These are phyloP conservation scores for Rugonectria rugulosa DNA, from an alignment of 2,329 filamentous ascomycete species.

Conservation along the genomic window DNA sequence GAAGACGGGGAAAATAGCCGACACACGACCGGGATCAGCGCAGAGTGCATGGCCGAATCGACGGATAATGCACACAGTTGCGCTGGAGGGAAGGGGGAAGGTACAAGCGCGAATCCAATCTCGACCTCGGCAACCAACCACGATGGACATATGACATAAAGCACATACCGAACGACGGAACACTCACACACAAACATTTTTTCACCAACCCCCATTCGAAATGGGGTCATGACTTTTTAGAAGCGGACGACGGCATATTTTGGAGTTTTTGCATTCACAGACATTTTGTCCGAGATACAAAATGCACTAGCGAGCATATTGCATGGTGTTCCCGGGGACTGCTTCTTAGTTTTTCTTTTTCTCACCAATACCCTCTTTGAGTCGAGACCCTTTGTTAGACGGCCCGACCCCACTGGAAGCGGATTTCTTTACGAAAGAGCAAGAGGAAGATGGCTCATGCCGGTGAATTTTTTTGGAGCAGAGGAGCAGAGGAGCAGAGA, in stretches of 20 bases:
- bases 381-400: background rate
- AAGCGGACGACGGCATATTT: conserved; percentile 35
- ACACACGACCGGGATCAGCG: conserved; percentile 20
- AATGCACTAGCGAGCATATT: conserved; percentile 27
- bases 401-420: conserved; percentile 24
- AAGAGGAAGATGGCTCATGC: conserved; percentile 29
- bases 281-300: conserved; percentile 14
- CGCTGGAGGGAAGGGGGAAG: no score
- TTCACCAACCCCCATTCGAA: conserved; percentile 28
- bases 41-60: conserved; percentile 22
- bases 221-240: conserved; percentile 36
- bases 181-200: conserved; percentile 13
- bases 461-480: conserved; percentile 22
- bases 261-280: conserved; percentile 31
- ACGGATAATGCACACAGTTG: conserved; percentile 5
- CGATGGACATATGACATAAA: conserved; percentile 2
- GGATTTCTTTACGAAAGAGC: conserved; percentile 11
- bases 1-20: conserved; percentile 17
- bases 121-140: conserved; percentile 10
- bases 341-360: conserved; percentile 22
- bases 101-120: background rate
- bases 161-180: conserved; percentile 6
- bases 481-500: conserved; percentile 9
- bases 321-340: conserved; percentile 28
- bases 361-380: conserved; percentile 12